Conservation (phyloP, 768 basidiomycete species). For the Trametes meyenii region DNA sequence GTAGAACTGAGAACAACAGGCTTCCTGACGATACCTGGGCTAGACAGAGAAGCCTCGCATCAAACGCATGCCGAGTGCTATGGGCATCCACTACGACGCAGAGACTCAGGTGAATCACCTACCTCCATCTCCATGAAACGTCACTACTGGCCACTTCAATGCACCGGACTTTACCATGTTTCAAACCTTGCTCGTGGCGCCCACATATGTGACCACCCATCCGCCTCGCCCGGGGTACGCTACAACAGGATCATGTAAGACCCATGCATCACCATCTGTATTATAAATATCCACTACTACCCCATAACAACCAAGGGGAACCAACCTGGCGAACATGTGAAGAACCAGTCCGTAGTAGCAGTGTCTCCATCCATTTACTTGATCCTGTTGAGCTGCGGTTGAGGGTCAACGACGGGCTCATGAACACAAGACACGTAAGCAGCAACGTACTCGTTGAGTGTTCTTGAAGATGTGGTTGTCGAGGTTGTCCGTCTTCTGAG, state of each 20-base stretch:
- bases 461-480: slow-evolving; percentile 79
- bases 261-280: background rate
- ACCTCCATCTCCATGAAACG: too few species aligned
- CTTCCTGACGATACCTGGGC: background rate
- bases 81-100: background rate
- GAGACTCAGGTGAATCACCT: too few species aligned
- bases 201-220: background rate
- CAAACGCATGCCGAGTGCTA: background rate
- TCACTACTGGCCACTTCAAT: too few species aligned
- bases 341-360: background rate
- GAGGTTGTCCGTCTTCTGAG: slow-evolving; percentile 73
- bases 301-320: slow-evolving; percentile 2
- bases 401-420: background rate
- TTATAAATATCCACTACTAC: slow-evolving; percentile 1
- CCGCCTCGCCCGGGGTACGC: background rate
- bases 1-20: background rate
- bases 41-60: too few species aligned
- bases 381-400: slow-evolving; percentile 40
- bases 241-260: background rate
- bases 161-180: too few species aligned
- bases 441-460: slow-evolving; percentile 69
- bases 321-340: background rate
- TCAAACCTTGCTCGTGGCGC: too few species aligned
- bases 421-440: background rate
- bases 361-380: slow-evolving; percentile 27